A percentile compares a stretch with the other conserved stretches of the same genome.
phyloP scores from a whole-genome alignment of 2,329 filamentous ascomycete species.

The Coleophoma crateriformis region DNA sequence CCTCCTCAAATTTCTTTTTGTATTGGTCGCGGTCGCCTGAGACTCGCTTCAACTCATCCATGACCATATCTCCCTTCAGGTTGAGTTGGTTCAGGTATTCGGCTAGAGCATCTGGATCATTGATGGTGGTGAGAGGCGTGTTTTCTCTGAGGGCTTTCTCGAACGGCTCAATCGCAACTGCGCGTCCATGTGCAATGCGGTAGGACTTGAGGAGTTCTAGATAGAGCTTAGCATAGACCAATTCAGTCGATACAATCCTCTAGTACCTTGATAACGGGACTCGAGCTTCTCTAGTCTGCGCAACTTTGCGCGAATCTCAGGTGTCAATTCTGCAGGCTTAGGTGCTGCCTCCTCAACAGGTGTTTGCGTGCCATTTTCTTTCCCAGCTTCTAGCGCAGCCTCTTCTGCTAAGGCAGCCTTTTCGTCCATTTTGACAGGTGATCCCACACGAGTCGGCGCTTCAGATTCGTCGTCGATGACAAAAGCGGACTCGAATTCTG shows the following conservation, averaged over 20 bases:
- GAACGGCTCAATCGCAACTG: constrained; percentile 85
- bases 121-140: constrained; percentile 84
- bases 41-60: constrained; percentile 87
- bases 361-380: constrained; percentile 21
- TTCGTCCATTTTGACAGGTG: constrained; percentile 42
- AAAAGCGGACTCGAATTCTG: constrained; percentile 82
- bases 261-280: constrained; percentile 73
- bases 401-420: constrained; percentile 22
- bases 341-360: constrained; percentile 12
- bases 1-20: constrained; percentile 70
- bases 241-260: constrained; percentile 1
- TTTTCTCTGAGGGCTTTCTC: constrained; percentile 87
- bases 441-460: constrained; percentile 53
- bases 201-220: constrained; percentile 86
- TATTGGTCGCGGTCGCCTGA: constrained; percentile 74
- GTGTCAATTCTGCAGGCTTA: constrained; percentile 42
- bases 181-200: constrained; percentile 80
- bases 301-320: constrained; percentile 70
- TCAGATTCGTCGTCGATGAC: constrained; percentile 78
- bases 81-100: constrained; percentile 89
- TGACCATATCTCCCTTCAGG: constrained; percentile 83
- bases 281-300: constrained; percentile 89
- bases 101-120: constrained; percentile 74
- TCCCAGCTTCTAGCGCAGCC: constrained; percentile 11
- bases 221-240: constrained; percentile 9